Evolutionary conservation across 2,329 filamentous ascomycete genomes (phyloP).

Genomic region (Hypoxylon sp.): DNA sequence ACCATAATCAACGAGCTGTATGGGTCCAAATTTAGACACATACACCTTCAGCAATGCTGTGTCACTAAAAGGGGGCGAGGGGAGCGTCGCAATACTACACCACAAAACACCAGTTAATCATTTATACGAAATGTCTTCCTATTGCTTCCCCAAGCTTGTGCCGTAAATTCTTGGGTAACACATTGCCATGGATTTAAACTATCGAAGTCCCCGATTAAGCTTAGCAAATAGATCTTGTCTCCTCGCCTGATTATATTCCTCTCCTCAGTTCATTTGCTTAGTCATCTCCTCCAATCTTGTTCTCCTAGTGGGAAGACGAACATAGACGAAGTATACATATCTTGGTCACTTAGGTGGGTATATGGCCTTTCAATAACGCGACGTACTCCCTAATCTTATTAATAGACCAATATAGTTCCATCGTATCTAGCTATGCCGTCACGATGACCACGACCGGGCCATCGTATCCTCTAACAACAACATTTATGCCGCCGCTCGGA

Average conservation of each 20-base stretch:
- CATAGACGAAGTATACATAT: neutral
- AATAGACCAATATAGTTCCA: too few relatives aligned
- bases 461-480: conserved; percentile 23
- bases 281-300: neutral
- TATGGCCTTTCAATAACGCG: too few relatives aligned
- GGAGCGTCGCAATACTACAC: neutral
- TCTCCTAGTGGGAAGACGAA: neutral
- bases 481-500: conserved; percentile 13
- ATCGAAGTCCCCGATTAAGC: neutral
- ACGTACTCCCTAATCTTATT: too few relatives aligned
- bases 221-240: neutral
- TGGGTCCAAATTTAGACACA: too few relatives aligned
- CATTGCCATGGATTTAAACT: neutral
- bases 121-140: neutral
- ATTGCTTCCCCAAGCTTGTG: neutral
- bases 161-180: neutral
- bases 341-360: too few relatives aligned
- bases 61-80: too few relatives aligned
- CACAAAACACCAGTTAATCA: neutral
- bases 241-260: neutral
- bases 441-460: neutral
- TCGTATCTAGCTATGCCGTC: neutral
- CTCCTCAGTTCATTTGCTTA: too few relatives aligned
- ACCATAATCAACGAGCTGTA: too few relatives aligned
- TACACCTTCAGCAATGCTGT: too few relatives aligned